phyloP scores from a whole-genome alignment of 2,329 filamentous ascomycete species.

The Diplodia corticola region DNA sequence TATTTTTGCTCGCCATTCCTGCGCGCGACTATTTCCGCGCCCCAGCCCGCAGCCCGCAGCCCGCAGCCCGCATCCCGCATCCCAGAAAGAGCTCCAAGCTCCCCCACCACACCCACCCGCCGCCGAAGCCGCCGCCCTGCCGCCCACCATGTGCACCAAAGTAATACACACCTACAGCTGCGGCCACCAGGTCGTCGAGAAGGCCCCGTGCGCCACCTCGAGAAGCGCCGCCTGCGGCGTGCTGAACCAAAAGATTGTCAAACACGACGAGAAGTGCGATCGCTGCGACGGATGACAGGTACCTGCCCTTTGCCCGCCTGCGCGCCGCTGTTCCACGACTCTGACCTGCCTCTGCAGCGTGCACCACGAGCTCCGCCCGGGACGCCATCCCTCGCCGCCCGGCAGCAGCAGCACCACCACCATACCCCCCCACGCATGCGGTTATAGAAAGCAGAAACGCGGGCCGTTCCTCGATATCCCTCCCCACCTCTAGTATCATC shows the following conservation, averaged over 20 bases:
- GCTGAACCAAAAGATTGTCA: conserved; percentile 46
- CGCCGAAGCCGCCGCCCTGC: conserved; percentile 12
- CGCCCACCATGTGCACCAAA: conserved; percentile 47
- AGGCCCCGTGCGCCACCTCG: conserved; percentile 49
- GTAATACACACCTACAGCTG: conserved; percentile 51
- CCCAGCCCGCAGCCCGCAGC: conserved; percentile 32
- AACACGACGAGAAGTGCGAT: conserved; percentile 51
- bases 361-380: conserved; percentile 32
- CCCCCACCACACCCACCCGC: conserved; percentile 24
- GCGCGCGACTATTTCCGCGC: conserved; percentile 33
- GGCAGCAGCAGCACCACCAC: background rate
- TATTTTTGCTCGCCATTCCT: conserved; percentile 25
- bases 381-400: conserved; percentile 5
- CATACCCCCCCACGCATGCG: background rate
- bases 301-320: conserved; percentile 28
- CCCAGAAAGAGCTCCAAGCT: conserved; percentile 26
- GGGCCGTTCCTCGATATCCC: conserved; percentile 29
- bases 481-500: conserved; percentile 23
- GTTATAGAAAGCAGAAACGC: conserved; percentile 31
- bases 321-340: background rate
- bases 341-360: conserved; percentile 25
- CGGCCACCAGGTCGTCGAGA: conserved; percentile 46
- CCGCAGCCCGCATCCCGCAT: no score
- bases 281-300: conserved; percentile 47
- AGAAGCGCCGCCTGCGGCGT: conserved; percentile 44